These are phyloP conservation scores for Elsinoe necatrix DNA, from an alignment of 2,329 filamentous ascomycete genomes.

Conservation along the genomic window DNA sequence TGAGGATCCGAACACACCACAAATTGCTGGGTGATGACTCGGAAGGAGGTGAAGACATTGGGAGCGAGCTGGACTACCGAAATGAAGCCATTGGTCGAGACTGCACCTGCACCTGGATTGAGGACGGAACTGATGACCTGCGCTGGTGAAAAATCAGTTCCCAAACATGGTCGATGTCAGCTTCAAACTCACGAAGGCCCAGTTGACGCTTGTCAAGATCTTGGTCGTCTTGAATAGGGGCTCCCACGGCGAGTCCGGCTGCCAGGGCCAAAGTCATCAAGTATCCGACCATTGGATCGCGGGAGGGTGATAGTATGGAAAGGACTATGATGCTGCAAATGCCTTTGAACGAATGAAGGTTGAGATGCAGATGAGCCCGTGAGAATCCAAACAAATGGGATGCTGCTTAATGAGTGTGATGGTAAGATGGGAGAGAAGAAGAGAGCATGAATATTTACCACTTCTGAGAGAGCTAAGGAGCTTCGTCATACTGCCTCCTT, in stretches of 20 bases:
- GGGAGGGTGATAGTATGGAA: not conserved
- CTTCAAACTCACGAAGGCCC: not conserved
- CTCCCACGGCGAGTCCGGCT: slow-evolving; percentile 6
- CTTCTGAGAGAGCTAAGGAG: not conserved
- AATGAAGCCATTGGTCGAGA: not conserved
- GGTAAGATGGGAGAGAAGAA: slow-evolving; percentile 22
- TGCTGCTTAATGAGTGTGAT: slow-evolving; percentile 51
- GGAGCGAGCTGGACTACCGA: slow-evolving; percentile 12
- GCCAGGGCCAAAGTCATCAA: slow-evolving; percentile 2
- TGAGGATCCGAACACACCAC: not conserved
- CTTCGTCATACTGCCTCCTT: not conserved
- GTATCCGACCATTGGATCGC: not conserved
- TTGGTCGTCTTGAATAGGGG: not conserved
- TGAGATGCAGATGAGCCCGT: slow-evolving; percentile 36
- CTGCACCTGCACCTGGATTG: not conserved
- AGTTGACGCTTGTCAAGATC: slow-evolving; percentile 12
- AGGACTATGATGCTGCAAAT: not conserved
- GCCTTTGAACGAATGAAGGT: slow-evolving; percentile 57
- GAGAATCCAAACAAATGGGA: slow-evolving; percentile 44
- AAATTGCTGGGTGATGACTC: slow-evolving; percentile 12
- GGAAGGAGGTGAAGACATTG: slow-evolving; percentile 15
- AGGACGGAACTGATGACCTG: not conserved
- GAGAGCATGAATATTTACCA: not conserved
- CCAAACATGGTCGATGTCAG: not conserved
- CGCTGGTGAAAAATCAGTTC: not conserved